Conservation (phyloP, 345 rosid genomes). For the Boechera stricta region DNA sequence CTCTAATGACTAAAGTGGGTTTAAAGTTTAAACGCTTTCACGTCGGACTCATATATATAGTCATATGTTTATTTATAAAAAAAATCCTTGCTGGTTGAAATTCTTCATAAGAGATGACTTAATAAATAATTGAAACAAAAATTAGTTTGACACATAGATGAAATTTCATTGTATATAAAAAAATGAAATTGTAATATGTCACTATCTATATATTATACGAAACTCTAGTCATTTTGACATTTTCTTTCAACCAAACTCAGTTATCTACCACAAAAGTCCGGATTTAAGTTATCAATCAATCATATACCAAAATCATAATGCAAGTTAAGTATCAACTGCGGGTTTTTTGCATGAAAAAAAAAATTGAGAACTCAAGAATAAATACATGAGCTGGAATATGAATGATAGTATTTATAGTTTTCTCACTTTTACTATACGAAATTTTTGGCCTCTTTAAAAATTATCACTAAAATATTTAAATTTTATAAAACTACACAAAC, state of each 20-base stretch:
- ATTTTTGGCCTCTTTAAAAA: no score
- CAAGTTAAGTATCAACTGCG: neutral
- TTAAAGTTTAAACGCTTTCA: neutral
- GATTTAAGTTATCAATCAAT: neutral
- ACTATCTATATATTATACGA: neutral
- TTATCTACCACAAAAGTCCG: neutral
- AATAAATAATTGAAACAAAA: neutral
- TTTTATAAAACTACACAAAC: no score
- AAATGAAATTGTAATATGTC: neutral
- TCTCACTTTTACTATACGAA: no score
- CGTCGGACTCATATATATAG: neutral
- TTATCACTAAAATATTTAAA: no score
- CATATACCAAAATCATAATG: neutral
- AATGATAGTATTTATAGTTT: neutral
- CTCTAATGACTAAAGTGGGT: neutral
- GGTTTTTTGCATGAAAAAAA: neutral
- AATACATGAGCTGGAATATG: neutral
- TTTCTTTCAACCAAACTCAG: neutral
- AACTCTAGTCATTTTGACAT: neutral
- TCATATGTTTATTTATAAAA: neutral
- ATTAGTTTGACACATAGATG: neutral
- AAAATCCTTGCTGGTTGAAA: neutral
- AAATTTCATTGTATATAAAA: neutral
- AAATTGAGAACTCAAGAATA: neutral
- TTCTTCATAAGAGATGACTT: neutral